These are phyloP conservation scores for Epithemia pelagica DNA, from an alignment of 108 stramenopile genomes.

Conservation along the genomic window DNA sequence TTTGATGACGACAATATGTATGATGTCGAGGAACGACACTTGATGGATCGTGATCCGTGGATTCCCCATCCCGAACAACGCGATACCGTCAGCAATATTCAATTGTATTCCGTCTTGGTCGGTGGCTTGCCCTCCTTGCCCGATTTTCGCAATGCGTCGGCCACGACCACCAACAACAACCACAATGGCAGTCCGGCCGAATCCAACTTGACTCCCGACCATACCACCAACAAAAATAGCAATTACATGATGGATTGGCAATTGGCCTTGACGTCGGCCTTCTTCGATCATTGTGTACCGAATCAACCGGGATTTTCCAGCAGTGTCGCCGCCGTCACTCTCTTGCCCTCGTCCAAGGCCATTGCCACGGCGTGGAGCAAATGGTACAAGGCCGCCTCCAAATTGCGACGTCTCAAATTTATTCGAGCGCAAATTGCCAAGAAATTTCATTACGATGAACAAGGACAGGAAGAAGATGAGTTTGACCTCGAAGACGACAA, in stretches of 20 bases:
- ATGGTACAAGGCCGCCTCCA: conserved; percentile 74
- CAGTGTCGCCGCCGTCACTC: conserved; percentile 81
- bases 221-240: neutral
- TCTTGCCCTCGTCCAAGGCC: conserved; percentile 60
- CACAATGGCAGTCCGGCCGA: conserved; percentile 29
- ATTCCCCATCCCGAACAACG: conserved; percentile 76
- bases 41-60: conserved; percentile 58
- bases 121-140: conserved; percentile 76
- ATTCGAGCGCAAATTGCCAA: conserved; percentile 31
- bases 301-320: conserved; percentile 80
- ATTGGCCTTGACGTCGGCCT: conserved; percentile 62
- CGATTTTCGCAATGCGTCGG: conserved; percentile 9
- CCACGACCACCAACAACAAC: neutral
- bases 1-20: too few relatives aligned
- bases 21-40: conserved; percentile 8
- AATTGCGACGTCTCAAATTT: conserved; percentile 61
- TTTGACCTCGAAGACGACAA: neutral
- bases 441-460: neutral
- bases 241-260: conserved; percentile 65
- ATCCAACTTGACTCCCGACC: conserved; percentile 3
- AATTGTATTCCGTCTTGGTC: conserved; percentile 75
- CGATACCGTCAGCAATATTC: conserved; percentile 78
- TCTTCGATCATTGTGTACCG: conserved; percentile 83
- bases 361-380: conserved; percentile 75
- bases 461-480: neutral